Evolutionary conservation across 768 basidiomycete species (phyloP), one percentile per base, ranked within the genome.

Genomic region (Leucocoprinus birnbaumii): DNA sequence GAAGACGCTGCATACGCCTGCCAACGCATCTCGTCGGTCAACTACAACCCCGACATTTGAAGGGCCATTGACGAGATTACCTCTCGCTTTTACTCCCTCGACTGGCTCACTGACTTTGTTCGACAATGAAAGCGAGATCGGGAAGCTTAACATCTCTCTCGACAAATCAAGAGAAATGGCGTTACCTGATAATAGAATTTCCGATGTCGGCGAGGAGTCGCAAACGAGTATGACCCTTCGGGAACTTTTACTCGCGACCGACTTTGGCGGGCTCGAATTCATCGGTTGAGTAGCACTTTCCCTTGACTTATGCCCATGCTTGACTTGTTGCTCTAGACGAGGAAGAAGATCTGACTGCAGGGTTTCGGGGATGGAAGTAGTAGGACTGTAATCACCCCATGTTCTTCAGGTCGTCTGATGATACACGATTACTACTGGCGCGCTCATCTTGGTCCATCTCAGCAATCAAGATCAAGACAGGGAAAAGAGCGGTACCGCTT

Each of bases 201-300:
- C 53, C n/a, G 65, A 66, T 44, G 52, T 31, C 14, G 66, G 70
- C 34, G 80, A 79, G 55, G 72, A 62, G 13, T 68, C 67, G 5
- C 73, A 65, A 10, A 69, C 67, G 5, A 81, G 80, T 59, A 73
- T 80, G 72, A 79, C 77, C 19, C 66, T 81, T 26, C 72, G 72
- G 10, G 79, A 80, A 58, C 73, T 81, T 25, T 60, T 81, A 51
- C 59, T 78, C 54, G 66, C 60, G 49, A 69, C 73, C 9, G 76
- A 75, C 48, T 66, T 68, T 11, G 67, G 68, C 22, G 66, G 70
- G 21, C 72, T 73, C 59, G 73, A 73, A 53, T 61, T 79, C 19
- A 61, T 79, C 19, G 71, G 71, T 69, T 53, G 51, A 69, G 59
- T 19, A 38, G 13, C 21, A 42, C 11, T 34, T 44, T 48, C 16